Conservation (phyloP, 2,329 filamentous ascomycete species). For the Pseudogymnoascus sp. region DNA sequence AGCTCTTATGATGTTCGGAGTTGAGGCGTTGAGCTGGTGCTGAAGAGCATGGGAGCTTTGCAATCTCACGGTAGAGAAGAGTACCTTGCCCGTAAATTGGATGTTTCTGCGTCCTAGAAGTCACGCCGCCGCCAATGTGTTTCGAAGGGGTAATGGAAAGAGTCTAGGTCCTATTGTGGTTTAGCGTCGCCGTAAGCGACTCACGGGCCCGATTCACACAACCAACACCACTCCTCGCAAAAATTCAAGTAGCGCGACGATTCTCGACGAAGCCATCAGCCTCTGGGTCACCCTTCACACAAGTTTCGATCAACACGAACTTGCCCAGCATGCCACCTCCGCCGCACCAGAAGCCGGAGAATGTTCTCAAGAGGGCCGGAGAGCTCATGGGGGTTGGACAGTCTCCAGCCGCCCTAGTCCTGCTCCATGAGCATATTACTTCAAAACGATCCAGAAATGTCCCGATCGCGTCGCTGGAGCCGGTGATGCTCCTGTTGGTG, state of each 20-base stretch:
- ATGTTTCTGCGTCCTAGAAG: not conserved
- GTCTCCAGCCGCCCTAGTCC: constrained; percentile 79
- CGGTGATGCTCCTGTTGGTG: constrained; percentile 95
- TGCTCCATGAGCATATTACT: constrained; percentile 98
- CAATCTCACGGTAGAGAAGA: not conserved
- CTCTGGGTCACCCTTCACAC: not conserved
- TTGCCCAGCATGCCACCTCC: constrained; percentile 57
- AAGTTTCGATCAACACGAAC: not conserved
- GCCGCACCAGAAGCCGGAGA: constrained; percentile 95
- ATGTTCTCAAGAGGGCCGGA: constrained; percentile 96
- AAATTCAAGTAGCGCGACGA: not conserved
- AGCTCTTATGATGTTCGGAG: not conserved
- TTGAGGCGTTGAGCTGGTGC: not conserved
- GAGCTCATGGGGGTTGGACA: constrained; percentile 98
- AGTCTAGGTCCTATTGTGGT: not conserved
- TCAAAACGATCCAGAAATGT: constrained; percentile 97
- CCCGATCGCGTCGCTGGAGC: constrained; percentile 90
- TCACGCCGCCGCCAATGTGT: not conserved
- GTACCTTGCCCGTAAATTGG: not conserved
- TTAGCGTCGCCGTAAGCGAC: not conserved
- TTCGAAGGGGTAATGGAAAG: not conserved
- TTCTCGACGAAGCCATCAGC: not conserved
- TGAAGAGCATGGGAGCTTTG: not conserved
- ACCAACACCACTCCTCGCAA: no score
- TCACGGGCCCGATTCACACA: not conserved